phyloP scores from a whole-genome alignment of 441 rosid species.

The Viola pubescens region DNA sequence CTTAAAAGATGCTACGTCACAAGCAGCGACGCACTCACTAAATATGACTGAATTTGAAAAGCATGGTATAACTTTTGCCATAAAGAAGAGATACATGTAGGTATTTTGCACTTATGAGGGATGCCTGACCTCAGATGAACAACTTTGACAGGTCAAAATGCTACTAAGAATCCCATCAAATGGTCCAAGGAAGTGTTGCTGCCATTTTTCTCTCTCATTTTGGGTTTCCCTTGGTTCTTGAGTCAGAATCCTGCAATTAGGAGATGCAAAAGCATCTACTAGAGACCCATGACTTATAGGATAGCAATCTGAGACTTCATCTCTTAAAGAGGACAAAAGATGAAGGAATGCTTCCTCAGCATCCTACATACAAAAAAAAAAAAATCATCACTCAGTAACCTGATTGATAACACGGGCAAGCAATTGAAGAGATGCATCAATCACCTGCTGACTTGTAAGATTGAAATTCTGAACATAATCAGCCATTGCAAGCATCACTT shows the following conservation, averaged over 20 bases:
- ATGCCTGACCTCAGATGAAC: constrained; percentile 64
- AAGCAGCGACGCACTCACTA: too few relatives aligned
- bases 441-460: constrained; percentile 76
- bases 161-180: constrained; percentile 72
- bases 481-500: constrained; percentile 69
- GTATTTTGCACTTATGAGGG: constrained; percentile 7
- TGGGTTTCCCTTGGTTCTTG: constrained; percentile 25
- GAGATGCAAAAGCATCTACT: constrained; percentile 35
- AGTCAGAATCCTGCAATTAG: constrained; percentile 43
- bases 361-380: constrained; percentile 44
- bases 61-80: too few relatives aligned
- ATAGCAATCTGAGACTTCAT: constrained; percentile 56
- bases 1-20: too few relatives aligned
- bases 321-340: constrained; percentile 63
- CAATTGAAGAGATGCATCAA: background rate
- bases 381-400: constrained; percentile 19
- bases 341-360: constrained; percentile 92
- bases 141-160: constrained; percentile 61
- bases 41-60: too few relatives aligned
- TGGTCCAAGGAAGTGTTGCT: constrained; percentile 72
- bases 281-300: constrained; percentile 40
- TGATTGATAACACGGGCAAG: too few relatives aligned
- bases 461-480: constrained; percentile 52
- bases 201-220: constrained; percentile 67
- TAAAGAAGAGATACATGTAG: background rate